A percentile compares a stretch with the other conserved stretches of the same genome.
Evolutionary conservation across 2,329 filamentous ascomycete genomes (phyloP).

Genomic region (Plenodomus lindquistii): DNA sequence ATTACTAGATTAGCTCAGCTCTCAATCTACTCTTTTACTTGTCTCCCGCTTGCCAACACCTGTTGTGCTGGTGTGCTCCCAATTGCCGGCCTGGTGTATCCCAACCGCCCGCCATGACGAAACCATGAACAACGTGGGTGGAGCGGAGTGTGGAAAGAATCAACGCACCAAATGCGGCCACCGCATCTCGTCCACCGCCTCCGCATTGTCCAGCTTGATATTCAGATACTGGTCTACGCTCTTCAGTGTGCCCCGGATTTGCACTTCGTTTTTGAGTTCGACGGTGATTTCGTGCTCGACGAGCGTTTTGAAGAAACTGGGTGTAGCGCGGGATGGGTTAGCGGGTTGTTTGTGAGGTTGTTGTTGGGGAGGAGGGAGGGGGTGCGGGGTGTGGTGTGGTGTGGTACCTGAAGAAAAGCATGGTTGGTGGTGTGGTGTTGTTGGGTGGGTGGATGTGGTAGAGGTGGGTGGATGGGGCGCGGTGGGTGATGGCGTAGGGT

Average conservation of each 20-base stretch:
- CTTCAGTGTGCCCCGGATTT: slow-evolving; percentile 92
- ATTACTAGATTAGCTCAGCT: not conserved
- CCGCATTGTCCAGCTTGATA: slow-evolving; percentile 96
- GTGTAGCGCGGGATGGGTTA: not conserved
- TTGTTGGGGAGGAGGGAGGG: not conserved
- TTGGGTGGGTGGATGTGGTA: slow-evolving; percentile 11
- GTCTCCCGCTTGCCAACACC: too few relatives aligned
- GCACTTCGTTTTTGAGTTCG: slow-evolving; percentile 99
- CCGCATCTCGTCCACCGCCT: slow-evolving; percentile 88
- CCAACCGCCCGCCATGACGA: too few relatives aligned
- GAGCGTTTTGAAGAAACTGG: slow-evolving; percentile 91
- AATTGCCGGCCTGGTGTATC: too few relatives aligned
- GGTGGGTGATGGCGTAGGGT: not conserved
- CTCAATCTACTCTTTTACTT: slow-evolving; percentile 3
- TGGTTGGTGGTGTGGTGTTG: slow-evolving; percentile 19
- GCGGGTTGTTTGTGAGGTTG: not conserved
- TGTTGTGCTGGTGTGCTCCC: too few relatives aligned
- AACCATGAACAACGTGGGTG: too few relatives aligned
- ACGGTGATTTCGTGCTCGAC: slow-evolving; percentile 97
- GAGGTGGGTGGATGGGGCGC: not conserved
- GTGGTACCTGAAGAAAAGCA: slow-evolving; percentile 62
- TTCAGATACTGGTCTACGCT: slow-evolving; percentile 99
- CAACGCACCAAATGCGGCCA: slow-evolving; percentile 81
- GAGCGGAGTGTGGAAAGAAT: slow-evolving; percentile 23
- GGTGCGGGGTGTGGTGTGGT: slow-evolving; percentile 4